Evolutionary conservation across 2,329 filamentous ascomycete species (phyloP).

Genomic region (Scleromitrula shiraiana): DNA sequence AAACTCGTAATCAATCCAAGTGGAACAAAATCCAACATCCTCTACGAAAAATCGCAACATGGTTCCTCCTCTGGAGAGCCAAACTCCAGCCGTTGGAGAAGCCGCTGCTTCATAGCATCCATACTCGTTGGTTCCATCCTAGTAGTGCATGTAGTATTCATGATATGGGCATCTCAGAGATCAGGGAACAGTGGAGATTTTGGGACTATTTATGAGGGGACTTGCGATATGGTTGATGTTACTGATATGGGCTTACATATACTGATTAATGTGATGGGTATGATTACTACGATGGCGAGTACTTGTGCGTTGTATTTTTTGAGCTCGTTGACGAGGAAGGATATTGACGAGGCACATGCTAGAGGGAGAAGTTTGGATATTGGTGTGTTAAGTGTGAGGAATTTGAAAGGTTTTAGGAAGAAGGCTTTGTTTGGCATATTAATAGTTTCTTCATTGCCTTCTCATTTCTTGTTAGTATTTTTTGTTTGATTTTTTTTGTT

Average conservation of each 20-base stretch:
- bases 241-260: constrained; percentile 33
- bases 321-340: constrained; percentile 39
- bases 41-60: not conserved
- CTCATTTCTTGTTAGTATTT: constrained; percentile 23
- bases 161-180: constrained; percentile 13
- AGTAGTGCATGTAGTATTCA: constrained; percentile 15
- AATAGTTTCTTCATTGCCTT: constrained; percentile 17
- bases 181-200: constrained; percentile 10
- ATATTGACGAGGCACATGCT: constrained; percentile 41
- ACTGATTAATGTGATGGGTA: constrained; percentile 40
- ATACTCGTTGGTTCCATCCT: constrained; percentile 10
- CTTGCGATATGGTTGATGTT: constrained; percentile 11
- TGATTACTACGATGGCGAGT: constrained; percentile 37
- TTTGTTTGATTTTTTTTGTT: too few relatives aligned
- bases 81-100: not conserved
- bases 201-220: constrained; percentile 3
- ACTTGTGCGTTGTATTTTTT: constrained; percentile 43
- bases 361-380: constrained; percentile 36
- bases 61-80: not conserved
- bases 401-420: constrained; percentile 25
- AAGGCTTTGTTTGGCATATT: constrained; percentile 13
- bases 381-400: constrained; percentile 36
- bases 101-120: not conserved
- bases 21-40: not conserved
- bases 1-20: not conserved